Evolutionary conservation across 23 red algal species (phyloP), one percentile per base, ranked within the genome.

Genomic region (Gracilaria domingensis): DNA sequence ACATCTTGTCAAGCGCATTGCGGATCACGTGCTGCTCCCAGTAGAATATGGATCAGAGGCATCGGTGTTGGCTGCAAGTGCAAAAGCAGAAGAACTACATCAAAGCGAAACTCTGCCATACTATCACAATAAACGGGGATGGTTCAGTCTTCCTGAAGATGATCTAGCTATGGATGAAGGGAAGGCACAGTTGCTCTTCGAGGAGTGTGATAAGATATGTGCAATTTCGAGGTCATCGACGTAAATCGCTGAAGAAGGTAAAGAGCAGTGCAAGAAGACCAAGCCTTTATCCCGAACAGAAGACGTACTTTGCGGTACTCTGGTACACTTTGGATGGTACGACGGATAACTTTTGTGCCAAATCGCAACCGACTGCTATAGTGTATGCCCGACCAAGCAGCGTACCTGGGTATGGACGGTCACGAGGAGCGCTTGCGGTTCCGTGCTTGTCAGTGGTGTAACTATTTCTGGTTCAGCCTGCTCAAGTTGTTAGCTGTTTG

Each of bases 81-180:
- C 21, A 45, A 49, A 39, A 21, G 4, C 76, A 8, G 44, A 56
- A 21, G 44, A 81, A 1, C 40, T 81, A 4, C 76, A 81, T 39
- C 49, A 81, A 37, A 3, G 30, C 12, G 50, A 60, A 49, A 2
- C 76, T 2, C 26, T 81, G 49, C 49, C 76, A 25, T 81, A 81
- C 49, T 81, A 81, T 49, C 47, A 81, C 25, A 81, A 58, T 23
- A 81, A 81, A 26, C 48, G 24, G 14, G 76, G 76, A 18, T 81
- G 76, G 40, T 34, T 81, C 33, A 60, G 4, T 36, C 76, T 81
- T 35, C 28, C 76, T 11, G 4, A 60, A 1, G 28, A 81, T 38
- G 76, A 81, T 39, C 76, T 58, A 20, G 30, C 76, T 24, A 59
- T 50, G 49, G 49, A 81, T 21, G 76, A 58, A 18, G 49, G 59